Evolutionary conservation across 352 stramenopile genomes (phyloP).

Genomic region (Phytopythium sindhum): DNA sequence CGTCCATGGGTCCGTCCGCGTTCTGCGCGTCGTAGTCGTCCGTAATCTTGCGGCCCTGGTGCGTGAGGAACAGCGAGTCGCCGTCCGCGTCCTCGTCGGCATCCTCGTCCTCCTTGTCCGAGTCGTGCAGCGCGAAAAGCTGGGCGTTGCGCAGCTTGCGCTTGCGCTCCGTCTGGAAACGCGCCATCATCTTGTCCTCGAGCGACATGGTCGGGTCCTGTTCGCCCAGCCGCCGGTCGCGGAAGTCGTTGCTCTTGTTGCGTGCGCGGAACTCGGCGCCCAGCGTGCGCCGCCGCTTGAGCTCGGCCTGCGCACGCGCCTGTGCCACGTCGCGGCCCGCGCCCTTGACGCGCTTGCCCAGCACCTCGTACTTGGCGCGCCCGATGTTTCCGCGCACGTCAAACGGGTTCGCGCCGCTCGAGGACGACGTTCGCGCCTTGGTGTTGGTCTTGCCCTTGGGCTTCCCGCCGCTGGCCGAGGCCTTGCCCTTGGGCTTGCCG

Average conservation of each 20-base stretch:
- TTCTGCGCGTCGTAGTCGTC: slow-evolving; percentile 76
- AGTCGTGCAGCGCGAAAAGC: slow-evolving; percentile 75
- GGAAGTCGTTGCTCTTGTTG: slow-evolving; percentile 89
- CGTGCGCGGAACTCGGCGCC: slow-evolving; percentile 74
- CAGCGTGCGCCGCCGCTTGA: slow-evolving; percentile 84
- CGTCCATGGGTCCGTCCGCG: slow-evolving; percentile 38
- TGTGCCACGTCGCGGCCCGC: slow-evolving; percentile 85
- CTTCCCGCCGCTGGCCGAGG: slow-evolving; percentile 1
- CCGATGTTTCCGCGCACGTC: slow-evolving; percentile 83
- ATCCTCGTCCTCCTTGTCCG: slow-evolving; percentile 65
- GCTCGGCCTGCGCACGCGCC: slow-evolving; percentile 77
- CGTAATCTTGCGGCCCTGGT: slow-evolving; percentile 62
- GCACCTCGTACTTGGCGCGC: slow-evolving; percentile 87
- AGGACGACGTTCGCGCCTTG: slow-evolving; percentile 20
- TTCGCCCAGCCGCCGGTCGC: slow-evolving; percentile 83
- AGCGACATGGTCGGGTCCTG: slow-evolving; percentile 81
- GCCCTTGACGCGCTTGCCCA: slow-evolving; percentile 88
- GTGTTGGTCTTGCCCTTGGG: slow-evolving; percentile 15
- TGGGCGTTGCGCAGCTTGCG: slow-evolving; percentile 76
- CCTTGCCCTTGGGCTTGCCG: slow-evolving; percentile 27
- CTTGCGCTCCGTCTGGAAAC: slow-evolving; percentile 89
- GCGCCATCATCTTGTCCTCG: slow-evolving; percentile 92
- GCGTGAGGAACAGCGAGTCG: slow-evolving; percentile 65
- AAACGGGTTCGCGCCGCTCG: slow-evolving; percentile 79
- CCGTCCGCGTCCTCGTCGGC: slow-evolving; percentile 29